phyloP scores from a whole-genome alignment of 2,329 filamentous ascomycete species.

The Cordyceps militaris region DNA sequence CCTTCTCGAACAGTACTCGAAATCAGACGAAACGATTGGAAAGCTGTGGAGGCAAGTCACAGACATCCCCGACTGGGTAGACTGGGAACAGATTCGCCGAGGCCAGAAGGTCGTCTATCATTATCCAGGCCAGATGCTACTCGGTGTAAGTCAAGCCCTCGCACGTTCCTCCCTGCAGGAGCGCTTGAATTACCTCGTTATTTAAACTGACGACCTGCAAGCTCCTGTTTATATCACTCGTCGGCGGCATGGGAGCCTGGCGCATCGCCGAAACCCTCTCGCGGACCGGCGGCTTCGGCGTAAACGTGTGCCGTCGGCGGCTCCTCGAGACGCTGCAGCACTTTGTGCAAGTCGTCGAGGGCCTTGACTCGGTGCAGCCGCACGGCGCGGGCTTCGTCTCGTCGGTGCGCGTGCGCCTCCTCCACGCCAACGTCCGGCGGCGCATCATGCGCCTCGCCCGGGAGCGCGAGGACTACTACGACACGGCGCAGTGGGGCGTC shows the following conservation, averaged over 20 bases:
- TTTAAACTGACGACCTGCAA: conserved; percentile 15
- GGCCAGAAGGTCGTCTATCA: conserved; percentile 74
- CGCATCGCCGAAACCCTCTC: conserved; percentile 68
- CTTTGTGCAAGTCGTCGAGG: conserved; percentile 62
- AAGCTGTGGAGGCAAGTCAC: conserved; percentile 61
- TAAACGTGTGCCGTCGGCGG: conserved; percentile 57
- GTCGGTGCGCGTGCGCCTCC: conserved; percentile 55
- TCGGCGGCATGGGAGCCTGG: conserved; percentile 66
- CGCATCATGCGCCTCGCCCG: conserved; percentile 52
- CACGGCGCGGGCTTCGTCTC: conserved; percentile 57
- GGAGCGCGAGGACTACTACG: conserved; percentile 52
- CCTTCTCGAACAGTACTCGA: conserved; percentile 51
- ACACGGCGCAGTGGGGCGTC: conserved; percentile 49
- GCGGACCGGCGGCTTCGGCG: conserved; percentile 66
- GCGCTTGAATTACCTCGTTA: neutral
- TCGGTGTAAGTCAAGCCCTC: neutral
- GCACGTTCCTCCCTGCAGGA: neutral
- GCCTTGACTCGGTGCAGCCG: conserved; percentile 58
- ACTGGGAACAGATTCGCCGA: conserved; percentile 67
- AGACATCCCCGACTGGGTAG: conserved; percentile 65
- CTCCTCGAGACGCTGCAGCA: conserved; percentile 66
- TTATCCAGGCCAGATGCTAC: conserved; percentile 55
- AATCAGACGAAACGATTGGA: conserved; percentile 45
- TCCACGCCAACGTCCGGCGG: conserved; percentile 57
- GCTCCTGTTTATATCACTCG: conserved; percentile 57